phyloP scores from a whole-genome alignment of 1,284 basidiomycete genomes.

The Moesziomyces sp. region DNA sequence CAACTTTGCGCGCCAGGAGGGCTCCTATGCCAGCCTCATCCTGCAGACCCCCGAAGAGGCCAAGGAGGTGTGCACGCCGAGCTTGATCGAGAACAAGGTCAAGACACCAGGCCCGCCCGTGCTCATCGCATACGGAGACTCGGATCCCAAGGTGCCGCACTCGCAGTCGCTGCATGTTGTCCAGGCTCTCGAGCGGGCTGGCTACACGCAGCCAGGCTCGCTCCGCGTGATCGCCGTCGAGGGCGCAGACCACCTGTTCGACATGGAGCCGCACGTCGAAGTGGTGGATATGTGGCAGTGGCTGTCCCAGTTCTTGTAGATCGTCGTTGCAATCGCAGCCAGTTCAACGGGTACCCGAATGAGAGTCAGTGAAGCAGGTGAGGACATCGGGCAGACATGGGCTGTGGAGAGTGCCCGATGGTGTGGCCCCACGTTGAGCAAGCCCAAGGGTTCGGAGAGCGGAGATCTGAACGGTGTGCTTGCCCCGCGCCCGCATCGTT shows the following conservation, averaged over 20 bases:
- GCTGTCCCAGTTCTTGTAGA: slow-evolving; percentile 18
- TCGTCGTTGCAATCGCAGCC: background rate
- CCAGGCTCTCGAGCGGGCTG: slow-evolving; percentile 34
- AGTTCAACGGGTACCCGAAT: no score
- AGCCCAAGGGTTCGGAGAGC: no score
- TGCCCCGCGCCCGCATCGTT: no score
- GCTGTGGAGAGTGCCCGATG: no score
- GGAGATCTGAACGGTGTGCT: no score
- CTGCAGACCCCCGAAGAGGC: slow-evolving; percentile 16
- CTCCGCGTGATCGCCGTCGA: slow-evolving; percentile 25
- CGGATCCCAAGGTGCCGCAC: slow-evolving; percentile 46
- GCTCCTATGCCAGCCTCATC: slow-evolving; percentile 41
- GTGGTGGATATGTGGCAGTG: slow-evolving; percentile 38
- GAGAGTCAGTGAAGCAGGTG: no score
- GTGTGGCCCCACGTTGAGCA: no score
- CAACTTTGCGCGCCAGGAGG: slow-evolving; percentile 55
- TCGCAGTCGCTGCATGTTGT: slow-evolving; percentile 47
- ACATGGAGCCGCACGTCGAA: slow-evolving; percentile 42
- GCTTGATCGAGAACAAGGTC: slow-evolving; percentile 19
- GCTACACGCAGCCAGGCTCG: slow-evolving; percentile 16
- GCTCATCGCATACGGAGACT: slow-evolving; percentile 48
- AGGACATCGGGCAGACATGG: no score
- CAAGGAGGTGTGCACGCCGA: slow-evolving; percentile 30
- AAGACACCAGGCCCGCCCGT: slow-evolving; percentile 12
- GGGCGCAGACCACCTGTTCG: slow-evolving; percentile 45